phyloP scores from a whole-genome alignment of 225 moss, liverwort and hornwort genomes.

The Physcomitrium patens region DNA sequence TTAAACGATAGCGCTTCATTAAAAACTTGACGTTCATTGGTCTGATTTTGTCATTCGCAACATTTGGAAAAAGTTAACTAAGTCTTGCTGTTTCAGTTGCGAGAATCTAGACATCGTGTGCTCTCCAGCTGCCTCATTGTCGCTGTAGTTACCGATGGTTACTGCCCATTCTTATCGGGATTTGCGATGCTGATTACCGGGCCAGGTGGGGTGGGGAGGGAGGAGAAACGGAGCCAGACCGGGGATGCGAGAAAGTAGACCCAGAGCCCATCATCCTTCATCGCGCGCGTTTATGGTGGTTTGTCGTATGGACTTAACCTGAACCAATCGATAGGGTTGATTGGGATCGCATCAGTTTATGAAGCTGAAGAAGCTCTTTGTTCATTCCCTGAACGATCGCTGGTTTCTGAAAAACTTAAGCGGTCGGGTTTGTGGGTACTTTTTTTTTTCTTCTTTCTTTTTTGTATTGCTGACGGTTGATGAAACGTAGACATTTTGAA shows the following conservation, averaged over 20 bases:
- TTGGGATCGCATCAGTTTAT: neutral
- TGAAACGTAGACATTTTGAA: neutral
- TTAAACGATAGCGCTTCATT: too few species aligned
- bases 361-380: neutral
- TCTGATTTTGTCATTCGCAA: too few species aligned
- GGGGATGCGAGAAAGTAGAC: neutral
- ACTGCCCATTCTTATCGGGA: neutral
- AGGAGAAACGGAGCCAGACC: neutral
- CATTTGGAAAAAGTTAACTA: too few species aligned
- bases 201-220: neutral
- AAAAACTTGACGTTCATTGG: too few species aligned
- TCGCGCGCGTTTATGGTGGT: neutral
- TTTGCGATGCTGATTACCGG: neutral
- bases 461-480: neutral
- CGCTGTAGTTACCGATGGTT: too few species aligned
- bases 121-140: too few species aligned
- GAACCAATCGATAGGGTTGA: slow-evolving; percentile 15
- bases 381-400: neutral
- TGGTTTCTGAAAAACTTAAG: neutral
- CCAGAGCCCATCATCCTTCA: neutral
- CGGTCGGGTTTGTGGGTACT: neutral
- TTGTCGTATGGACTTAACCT: neutral
- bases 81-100: too few species aligned
- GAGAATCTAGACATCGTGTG: too few species aligned
- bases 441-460: neutral